Conservation (phyloP, 2,329 filamentous ascomycete species). For the Penicillium vulpinum region DNA sequence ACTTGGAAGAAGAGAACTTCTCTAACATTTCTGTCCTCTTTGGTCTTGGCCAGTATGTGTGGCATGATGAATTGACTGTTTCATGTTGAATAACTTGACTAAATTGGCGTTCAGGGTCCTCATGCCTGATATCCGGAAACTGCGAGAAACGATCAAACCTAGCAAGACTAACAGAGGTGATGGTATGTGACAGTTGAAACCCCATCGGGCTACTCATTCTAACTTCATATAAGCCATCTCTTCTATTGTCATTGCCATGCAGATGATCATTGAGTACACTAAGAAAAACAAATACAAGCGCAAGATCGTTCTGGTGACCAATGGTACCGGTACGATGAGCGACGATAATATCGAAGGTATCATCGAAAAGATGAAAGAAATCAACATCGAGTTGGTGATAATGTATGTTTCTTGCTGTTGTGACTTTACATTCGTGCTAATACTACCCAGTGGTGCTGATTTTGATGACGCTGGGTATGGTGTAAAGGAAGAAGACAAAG, state of each 20-base stretch:
- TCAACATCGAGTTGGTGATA: slow-evolving; percentile 74
- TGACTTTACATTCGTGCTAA: slow-evolving; percentile 24
- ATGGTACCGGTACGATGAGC: slow-evolving; percentile 73
- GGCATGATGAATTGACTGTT: slow-evolving; percentile 32
- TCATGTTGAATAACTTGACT: slow-evolving; percentile 2
- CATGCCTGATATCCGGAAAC: slow-evolving; percentile 67
- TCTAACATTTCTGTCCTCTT: slow-evolving; percentile 75
- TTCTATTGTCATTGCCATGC: slow-evolving; percentile 78
- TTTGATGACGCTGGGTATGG: slow-evolving; percentile 91
- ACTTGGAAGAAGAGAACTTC: slow-evolving; percentile 68
- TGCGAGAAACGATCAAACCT: slow-evolving; percentile 65
- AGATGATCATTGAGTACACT: slow-evolving; percentile 79
- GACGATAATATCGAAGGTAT: slow-evolving; percentile 70
- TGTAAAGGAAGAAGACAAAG: slow-evolving; percentile 88
- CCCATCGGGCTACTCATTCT: background rate
- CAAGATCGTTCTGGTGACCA: slow-evolving; percentile 81
- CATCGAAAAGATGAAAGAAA: slow-evolving; percentile 69
- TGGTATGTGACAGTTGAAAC: slow-evolving; percentile 45
- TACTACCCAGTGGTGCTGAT: slow-evolving; percentile 69
- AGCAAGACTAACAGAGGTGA: slow-evolving; percentile 73
- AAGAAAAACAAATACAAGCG: slow-evolving; percentile 79
- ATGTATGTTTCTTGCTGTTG: slow-evolving; percentile 58
- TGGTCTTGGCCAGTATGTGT: slow-evolving; percentile 62
- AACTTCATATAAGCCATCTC: slow-evolving; percentile 61
- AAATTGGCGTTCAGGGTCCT: slow-evolving; percentile 48